Evolutionary conservation across 1,139 yeast species (phyloP), one percentile per base, ranked within the genome.

Genomic region (Candida sanyaensis): DNA sequence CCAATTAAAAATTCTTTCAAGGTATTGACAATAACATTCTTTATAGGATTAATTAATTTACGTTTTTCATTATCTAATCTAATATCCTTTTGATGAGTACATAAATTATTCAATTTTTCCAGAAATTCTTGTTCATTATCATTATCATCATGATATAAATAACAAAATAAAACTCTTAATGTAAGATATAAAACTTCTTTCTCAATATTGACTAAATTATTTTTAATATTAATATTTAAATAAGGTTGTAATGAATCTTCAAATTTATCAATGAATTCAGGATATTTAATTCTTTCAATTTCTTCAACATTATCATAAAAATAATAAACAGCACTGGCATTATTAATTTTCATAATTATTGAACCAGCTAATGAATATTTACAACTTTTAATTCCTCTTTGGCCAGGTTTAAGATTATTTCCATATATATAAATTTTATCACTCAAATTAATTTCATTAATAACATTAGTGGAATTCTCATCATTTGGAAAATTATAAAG

Each of bases 401-500:
- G 36, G 7, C 52, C 54, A 10, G 58, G 58, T 12, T 44, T 44
- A n/a, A 44, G 26, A 12, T 49, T 37, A 17, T 48, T 44, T 21
- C 55, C 50, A 21, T 42, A 26, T 1, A 55, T 44, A 38, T 45
- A 32, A 27, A 55, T 40, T 8, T 36, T 28, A 3, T 47, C 51
- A 43, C 42, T 50, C 21, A 50, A 41, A 17, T 50, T 17, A 12
- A 44, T 43, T 31, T 53, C 55, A 43, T 52, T 33, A 38, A 52
- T 46, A 23, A 39, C 26, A 10, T 44, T 31, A 6, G 37, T 48
- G 11, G 51, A 49, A 36, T 50, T 47, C 37, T 51, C 55, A 43
- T 52, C 53, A 44, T 46, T 48, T 12, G 55, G 54, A 38, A 52
- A 52, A 8, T 43, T 33, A 38, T 52, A 45, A 17, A 44, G 34